These are phyloP conservation scores for Quambalaria eucalypti DNA, from an alignment of 1,284 basidiomycete genomes.

Conservation along the genomic window DNA sequence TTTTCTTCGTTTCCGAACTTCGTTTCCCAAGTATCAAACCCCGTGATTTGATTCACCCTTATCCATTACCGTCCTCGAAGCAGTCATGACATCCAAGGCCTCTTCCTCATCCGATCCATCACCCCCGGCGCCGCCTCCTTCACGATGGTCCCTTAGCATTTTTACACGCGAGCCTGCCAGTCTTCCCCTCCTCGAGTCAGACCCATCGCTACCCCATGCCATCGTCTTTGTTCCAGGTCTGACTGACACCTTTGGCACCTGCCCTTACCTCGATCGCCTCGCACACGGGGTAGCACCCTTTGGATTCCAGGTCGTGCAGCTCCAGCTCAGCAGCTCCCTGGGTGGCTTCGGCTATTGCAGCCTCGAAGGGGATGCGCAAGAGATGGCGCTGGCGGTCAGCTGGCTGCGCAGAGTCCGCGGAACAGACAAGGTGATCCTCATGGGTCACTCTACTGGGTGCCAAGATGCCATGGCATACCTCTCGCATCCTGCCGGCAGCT, in stretches of 20 bases:
- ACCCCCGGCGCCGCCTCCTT: neutral
- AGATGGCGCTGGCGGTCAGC: constrained; percentile 20
- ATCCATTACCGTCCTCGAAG: too few relatives aligned
- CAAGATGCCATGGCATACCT: constrained; percentile 36
- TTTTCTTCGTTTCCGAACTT: too few relatives aligned
- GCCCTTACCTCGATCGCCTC: constrained; percentile 28
- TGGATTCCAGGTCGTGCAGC: constrained; percentile 29
- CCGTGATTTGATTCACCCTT: too few relatives aligned
- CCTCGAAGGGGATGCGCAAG: constrained; percentile 40
- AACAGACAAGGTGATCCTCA: constrained; percentile 25
- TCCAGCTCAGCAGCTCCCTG: constrained; percentile 28
- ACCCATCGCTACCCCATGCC: constrained; percentile 17
- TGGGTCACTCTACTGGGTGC: constrained; percentile 44
- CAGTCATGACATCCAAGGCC: too few relatives aligned
- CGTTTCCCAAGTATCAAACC: too few relatives aligned
- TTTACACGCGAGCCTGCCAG: constrained; percentile 21
- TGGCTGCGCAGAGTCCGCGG: constrained; percentile 13
- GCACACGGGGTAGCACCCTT: constrained; percentile 10
- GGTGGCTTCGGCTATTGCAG: constrained; percentile 32
- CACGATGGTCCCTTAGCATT: constrained; percentile 5
- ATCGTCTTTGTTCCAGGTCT: constrained; percentile 34
- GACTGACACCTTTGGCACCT: constrained; percentile 31
- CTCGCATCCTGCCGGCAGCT: constrained; percentile 4
- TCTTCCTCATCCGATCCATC: too few relatives aligned
- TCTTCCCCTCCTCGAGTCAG: constrained; percentile 29